A percentile compares a stretch with the other conserved stretches of the same genome.
These are phyloP conservation scores for Zygnema circumcarinatum DNA, from an alignment of 139 green algal genomes.

Conservation along the genomic window DNA sequence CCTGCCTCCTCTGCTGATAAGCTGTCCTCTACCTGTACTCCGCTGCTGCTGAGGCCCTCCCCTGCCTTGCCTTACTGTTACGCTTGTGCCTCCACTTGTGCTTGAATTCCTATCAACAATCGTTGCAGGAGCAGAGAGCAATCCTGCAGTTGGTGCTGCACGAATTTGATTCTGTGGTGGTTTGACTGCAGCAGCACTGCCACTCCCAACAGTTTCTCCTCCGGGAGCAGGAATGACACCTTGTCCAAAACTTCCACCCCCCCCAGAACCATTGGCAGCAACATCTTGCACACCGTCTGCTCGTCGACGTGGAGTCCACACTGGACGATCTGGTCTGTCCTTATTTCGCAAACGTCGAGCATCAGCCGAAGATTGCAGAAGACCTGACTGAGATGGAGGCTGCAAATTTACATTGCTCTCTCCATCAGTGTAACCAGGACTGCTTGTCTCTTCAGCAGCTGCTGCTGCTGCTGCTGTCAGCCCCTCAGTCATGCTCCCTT, in stretches of 20 bases:
- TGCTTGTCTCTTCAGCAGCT: neutral
- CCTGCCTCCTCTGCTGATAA: neutral
- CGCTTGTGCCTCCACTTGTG: neutral
- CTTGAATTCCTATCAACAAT: no score
- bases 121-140: neutral
- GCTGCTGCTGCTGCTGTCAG: neutral
- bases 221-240: neutral
- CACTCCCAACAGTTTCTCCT: neutral
- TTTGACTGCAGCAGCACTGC: neutral
- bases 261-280: neutral
- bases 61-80: neutral
- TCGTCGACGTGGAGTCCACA: conserved; percentile 37
- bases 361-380: neutral
- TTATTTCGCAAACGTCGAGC: conserved; percentile 46
- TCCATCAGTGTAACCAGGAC: neutral
- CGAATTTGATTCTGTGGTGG: neutral
- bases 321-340: conserved; percentile 44
- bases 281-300: neutral
- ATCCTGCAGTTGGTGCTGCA: neutral
- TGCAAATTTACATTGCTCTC: neutral
- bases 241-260: no score
- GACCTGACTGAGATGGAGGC: neutral
- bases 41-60: neutral
- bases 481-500: neutral
- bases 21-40: neutral